These are phyloP conservation scores for Trichoderma hamatum DNA, from an alignment of 2,329 filamentous ascomycete species.

Conservation along the genomic window DNA sequence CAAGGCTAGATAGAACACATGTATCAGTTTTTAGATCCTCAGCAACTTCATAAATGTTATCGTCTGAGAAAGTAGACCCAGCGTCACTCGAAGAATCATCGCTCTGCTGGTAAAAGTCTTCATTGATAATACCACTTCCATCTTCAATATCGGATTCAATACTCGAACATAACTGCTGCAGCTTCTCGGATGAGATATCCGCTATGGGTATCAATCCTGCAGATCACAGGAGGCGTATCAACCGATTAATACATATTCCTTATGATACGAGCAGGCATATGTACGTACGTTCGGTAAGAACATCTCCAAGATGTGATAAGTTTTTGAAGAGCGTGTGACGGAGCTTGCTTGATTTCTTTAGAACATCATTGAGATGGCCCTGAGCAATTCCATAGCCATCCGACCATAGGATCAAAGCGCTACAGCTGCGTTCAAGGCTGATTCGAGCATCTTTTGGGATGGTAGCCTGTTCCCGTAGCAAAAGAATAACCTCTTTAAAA, in stretches of 20 bases:
- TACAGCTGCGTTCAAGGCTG: neutral
- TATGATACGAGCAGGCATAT: neutral
- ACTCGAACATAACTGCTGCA: neutral
- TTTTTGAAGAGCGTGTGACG: neutral
- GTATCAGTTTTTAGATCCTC: constrained; percentile 2
- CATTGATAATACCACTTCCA: neutral
- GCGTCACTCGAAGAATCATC: constrained; percentile 6
- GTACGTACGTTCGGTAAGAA: neutral
- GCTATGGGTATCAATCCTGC: neutral
- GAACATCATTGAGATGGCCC: neutral
- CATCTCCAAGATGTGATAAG: neutral
- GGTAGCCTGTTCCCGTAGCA: neutral
- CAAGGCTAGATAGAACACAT: neutral
- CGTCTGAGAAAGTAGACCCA: constrained; percentile 7
- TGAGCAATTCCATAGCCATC: neutral
- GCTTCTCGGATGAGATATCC: neutral
- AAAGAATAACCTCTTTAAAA: neutral
- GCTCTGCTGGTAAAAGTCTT: neutral
- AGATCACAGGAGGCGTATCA: neutral
- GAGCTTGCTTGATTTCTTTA: neutral
- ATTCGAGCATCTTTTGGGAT: neutral
- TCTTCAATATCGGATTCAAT: neutral
- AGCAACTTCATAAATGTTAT: constrained; percentile 8
- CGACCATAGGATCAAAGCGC: constrained; percentile 7
- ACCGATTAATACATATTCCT: neutral